Conservation (phyloP, 768 basidiomycete species). For the Hericium rajendrae region DNA sequence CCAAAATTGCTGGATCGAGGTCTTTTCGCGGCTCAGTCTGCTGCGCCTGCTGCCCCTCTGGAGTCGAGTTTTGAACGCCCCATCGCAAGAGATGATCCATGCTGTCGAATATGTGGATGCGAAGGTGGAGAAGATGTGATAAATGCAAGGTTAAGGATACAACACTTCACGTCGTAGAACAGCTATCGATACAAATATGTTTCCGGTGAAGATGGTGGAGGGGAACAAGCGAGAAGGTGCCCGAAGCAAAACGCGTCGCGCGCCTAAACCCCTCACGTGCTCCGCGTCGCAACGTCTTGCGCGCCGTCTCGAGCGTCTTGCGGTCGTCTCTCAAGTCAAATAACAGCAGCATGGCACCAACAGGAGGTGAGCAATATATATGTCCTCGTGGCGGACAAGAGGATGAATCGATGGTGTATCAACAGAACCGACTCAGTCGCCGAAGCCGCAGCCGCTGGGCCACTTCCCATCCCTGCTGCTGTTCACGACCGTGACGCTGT, state of each 20-base stretch:
- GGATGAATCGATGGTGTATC: too few species aligned
- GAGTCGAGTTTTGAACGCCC: slow-evolving; percentile 63
- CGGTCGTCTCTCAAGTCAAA: slow-evolving; percentile 52
- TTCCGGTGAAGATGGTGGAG: too few species aligned
- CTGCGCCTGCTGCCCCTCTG: slow-evolving; percentile 22
- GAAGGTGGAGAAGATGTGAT: background rate
- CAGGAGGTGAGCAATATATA: background rate
- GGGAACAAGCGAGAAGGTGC: slow-evolving; percentile 2
- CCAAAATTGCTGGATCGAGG: slow-evolving; percentile 78
- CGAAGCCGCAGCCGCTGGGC: slow-evolving; percentile 56
- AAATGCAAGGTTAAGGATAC: slow-evolving; percentile 1
- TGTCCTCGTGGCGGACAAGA: too few species aligned
- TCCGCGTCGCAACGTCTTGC: background rate
- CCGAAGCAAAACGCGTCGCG: slow-evolving; percentile 3
- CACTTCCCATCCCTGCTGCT: slow-evolving; percentile 42
- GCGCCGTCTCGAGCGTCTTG: background rate
- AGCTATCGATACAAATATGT: background rate
- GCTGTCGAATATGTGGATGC: background rate
- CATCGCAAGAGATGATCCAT: slow-evolving; percentile 76
- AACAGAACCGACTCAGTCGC: slow-evolving; percentile 31
- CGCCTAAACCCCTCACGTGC: background rate
- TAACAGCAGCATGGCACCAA: slow-evolving; percentile 61
- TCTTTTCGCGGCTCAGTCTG: slow-evolving; percentile 32
- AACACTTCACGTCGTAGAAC: background rate
- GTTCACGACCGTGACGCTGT: slow-evolving; percentile 44